Evolutionary conservation across 345 rosid genomes (phyloP), one percentile per base, ranked within the genome.

Genomic region (Anastatica hierochuntica): DNA sequence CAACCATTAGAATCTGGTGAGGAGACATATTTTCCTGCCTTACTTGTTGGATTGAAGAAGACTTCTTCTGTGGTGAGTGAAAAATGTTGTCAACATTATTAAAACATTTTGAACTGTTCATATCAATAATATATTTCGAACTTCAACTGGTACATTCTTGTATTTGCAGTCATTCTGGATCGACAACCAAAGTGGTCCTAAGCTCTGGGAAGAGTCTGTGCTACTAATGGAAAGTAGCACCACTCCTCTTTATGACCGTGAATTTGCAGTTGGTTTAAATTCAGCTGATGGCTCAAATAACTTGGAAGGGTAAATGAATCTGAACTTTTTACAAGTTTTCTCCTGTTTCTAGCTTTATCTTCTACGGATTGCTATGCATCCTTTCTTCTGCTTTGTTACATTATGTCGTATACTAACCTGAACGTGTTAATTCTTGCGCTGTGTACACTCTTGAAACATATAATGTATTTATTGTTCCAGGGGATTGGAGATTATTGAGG

Each of bases 181-280:
- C 38, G 97, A 88, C 74, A 77, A 79, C 41, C 82, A 76, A 77
- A 70, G 81, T 36, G 66, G 67, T 57, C 66, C 65, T 29, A 54
- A 49, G 61, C 66, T 44, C 4, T 62, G 53, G 56, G 57, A 58
- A 50, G 80, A 47, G 24, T 60, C 69, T 20, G 52, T 70, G 63
- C 66, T 74, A 14, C n/a, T n/a, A n/a, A 65, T 73, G 42, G 84
- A 85, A 64, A 49, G 76, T 63, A 70, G 72, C 66, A 56, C 50
- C 24, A 82, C 79, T 38, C 99, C 97, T 26, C 81, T 83, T 47
- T 88, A 94, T 80, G 95, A 94, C 64, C 99, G 99, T 69, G 82
- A 78, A 65, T 85, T 63, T 67, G 53, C 84, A 16, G 53, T 80
- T 51, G 94, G 97, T 54, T 77, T 84, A 79, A 79, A 83, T 63